Percentiles rank a stretch among this genome's conserved stretches.
These are phyloP conservation scores for Hypoxylon sp. DNA, from an alignment of 2,329 filamentous ascomycete species.

Conservation along the genomic window DNA sequence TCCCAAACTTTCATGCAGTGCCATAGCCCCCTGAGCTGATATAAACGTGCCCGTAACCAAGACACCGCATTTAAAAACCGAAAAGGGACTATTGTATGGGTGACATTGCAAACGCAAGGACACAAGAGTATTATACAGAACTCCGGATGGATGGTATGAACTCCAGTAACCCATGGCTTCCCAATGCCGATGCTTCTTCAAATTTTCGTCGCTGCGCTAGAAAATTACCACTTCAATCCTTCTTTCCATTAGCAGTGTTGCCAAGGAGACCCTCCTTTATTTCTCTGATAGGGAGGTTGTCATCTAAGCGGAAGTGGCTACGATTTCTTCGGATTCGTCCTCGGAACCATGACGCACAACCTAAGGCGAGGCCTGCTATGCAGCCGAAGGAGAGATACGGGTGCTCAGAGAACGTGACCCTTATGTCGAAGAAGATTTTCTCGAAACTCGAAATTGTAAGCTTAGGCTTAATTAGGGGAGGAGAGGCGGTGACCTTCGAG, in stretches of 20 bases:
- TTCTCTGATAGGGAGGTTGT: slow-evolving; percentile 65
- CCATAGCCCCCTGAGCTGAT: slow-evolving; percentile 41
- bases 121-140: slow-evolving; percentile 54
- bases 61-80: slow-evolving; percentile 33
- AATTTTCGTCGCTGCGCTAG: slow-evolving; percentile 25
- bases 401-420: slow-evolving; percentile 71
- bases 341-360: slow-evolving; percentile 67
- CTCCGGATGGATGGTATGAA: slow-evolving; percentile 47
- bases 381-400: slow-evolving; percentile 71
- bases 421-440: slow-evolving; percentile 78
- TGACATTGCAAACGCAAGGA: slow-evolving; percentile 47
- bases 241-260: slow-evolving; percentile 65
- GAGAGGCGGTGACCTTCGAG: slow-evolving; percentile 76
- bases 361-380: slow-evolving; percentile 69
- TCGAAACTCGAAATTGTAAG: slow-evolving; percentile 80
- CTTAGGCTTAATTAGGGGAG: slow-evolving; percentile 81
- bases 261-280: slow-evolving; percentile 77
- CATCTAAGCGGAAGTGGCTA: slow-evolving; percentile 74
- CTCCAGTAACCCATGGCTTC: slow-evolving; percentile 43
- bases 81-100: slow-evolving; percentile 37
- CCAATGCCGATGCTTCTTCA: slow-evolving; percentile 39
- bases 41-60: slow-evolving; percentile 44
- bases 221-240: slow-evolving; percentile 58
- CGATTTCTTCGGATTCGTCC: slow-evolving; percentile 68
- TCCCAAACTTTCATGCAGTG: slow-evolving; percentile 37